These are phyloP conservation scores for Backusella mclennaniae DNA, from an alignment of 192 early-diverging fungal genomes.

Conservation along the genomic window DNA sequence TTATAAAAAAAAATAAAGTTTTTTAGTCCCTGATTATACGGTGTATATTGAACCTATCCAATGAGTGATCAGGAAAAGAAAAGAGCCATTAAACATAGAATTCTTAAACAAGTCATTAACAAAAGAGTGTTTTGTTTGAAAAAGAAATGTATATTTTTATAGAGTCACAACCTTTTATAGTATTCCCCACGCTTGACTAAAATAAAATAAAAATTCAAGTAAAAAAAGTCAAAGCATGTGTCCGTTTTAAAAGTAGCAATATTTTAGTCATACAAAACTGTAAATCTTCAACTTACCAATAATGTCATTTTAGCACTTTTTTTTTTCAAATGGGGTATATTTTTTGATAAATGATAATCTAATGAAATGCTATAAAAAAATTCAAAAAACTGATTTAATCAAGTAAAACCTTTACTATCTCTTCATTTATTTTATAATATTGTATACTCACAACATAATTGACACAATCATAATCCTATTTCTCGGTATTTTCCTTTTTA, in stretches of 20 bases:
- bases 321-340: background rate
- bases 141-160: background rate
- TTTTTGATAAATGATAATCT: background rate
- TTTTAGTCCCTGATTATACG: background rate
- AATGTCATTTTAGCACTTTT: background rate
- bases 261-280: background rate
- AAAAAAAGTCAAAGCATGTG: too few relatives aligned
- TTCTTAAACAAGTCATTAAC: background rate
- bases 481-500: too few relatives aligned
- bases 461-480: too few relatives aligned
- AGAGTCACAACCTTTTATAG: background rate
- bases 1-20: background rate
- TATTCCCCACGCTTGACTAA: background rate
- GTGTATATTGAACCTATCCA: background rate
- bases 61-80: background rate
- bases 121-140: background rate
- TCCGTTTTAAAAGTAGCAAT: background rate
- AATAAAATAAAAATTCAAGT: background rate
- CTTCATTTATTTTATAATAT: background rate
- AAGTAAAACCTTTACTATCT: background rate
- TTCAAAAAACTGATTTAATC: background rate
- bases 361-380: background rate
- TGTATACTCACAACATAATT: background rate
- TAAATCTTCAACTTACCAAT: background rate
- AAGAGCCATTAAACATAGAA: too few relatives aligned